Conservation (phyloP, 169 alveolate genomes). For the Besnoitia besnoiti region DNA sequence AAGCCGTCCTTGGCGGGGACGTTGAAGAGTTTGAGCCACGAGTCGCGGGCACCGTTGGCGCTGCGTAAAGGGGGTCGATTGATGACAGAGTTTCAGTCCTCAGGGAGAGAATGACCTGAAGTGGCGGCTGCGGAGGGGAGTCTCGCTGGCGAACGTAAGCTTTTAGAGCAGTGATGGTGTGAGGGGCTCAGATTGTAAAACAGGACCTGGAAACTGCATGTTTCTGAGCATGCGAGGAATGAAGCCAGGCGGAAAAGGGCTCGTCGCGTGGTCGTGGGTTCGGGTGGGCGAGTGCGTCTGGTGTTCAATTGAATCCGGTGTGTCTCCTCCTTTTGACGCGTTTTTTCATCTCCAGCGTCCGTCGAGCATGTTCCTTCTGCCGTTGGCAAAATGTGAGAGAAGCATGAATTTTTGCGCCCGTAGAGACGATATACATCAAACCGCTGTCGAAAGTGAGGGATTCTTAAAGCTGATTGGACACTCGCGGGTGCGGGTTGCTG, state of each 20-base stretch:
- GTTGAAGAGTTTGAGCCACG: too few species aligned
- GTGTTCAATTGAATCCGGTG: neutral
- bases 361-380: neutral
- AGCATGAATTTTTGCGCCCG: neutral
- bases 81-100: too few species aligned
- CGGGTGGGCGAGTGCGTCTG: neutral
- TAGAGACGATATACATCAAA: neutral
- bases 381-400: neutral
- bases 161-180: too few species aligned
- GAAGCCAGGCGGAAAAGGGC: neutral
- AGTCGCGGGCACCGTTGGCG: too few species aligned
- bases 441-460: conserved; percentile 10
- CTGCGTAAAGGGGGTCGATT: too few species aligned
- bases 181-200: too few species aligned
- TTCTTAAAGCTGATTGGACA: neutral
- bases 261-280: neutral
- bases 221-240: too few species aligned
- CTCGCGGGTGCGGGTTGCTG: neutral
- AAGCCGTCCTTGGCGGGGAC: too few species aligned
- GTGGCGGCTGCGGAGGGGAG: too few species aligned
- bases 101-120: too few species aligned
- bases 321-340: neutral
- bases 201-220: too few species aligned
- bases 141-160: too few species aligned
- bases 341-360: neutral